These are phyloP conservation scores for Cladosporium halotolerans DNA, from an alignment of 2,329 filamentous ascomycete genomes.

Conservation along the genomic window DNA sequence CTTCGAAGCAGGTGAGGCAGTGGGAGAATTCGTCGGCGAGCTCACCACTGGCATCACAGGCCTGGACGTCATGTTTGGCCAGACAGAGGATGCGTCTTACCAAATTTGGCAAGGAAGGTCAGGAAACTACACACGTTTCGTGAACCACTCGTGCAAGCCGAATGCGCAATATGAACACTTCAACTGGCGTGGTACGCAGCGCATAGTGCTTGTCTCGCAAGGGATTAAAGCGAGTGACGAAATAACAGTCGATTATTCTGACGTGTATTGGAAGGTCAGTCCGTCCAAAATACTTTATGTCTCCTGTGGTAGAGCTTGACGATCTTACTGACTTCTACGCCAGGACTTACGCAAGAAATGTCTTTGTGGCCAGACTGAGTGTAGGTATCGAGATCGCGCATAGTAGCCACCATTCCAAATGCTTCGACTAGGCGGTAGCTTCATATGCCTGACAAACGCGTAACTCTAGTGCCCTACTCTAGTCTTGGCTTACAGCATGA, in stretches of 20 bases:
- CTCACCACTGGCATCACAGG: conserved; percentile 48
- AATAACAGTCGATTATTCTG: conserved; percentile 54
- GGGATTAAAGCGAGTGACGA: conserved; percentile 49
- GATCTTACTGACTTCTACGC: background rate
- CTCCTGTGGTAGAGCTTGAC: no score
- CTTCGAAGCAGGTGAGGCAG: conserved; percentile 47
- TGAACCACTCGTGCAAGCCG: conserved; percentile 54
- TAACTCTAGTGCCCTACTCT: no score
- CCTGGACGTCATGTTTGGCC: conserved; percentile 49
- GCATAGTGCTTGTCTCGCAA: conserved; percentile 51
- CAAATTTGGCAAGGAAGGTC: conserved; percentile 54
- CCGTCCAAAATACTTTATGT: background rate
- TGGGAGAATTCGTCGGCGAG: conserved; percentile 52
- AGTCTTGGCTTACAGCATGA: no score
- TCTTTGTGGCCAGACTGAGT: conserved; percentile 49
- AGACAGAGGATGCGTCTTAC: conserved; percentile 42
- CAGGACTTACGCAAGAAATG: conserved; percentile 48
- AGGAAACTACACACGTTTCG: conserved; percentile 54
- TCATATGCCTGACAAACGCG: no score
- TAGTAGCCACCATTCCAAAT: no score
- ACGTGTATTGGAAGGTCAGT: conserved; percentile 47
- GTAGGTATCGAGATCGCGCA: no score
- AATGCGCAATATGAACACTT: conserved; percentile 54
- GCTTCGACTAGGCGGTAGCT: no score
- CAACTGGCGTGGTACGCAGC: conserved; percentile 50